Conservation (phyloP, 345 rosid species). For the Trapa incisa region DNA sequence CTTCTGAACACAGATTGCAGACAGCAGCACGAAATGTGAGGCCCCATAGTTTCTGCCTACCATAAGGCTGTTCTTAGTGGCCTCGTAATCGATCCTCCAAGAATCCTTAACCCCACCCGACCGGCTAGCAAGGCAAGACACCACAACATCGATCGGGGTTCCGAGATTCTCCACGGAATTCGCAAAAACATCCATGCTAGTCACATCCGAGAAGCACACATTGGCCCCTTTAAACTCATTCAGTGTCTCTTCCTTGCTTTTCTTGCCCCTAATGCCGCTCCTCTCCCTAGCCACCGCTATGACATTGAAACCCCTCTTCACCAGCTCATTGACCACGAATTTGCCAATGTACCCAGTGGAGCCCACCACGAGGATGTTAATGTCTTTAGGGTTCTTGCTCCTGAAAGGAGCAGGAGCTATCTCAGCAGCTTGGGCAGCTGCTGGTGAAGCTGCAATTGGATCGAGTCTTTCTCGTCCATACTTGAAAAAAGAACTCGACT, state of each 20-base stretch:
- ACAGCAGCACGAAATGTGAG: slow-evolving; percentile 68
- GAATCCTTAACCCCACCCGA: slow-evolving; percentile 83
- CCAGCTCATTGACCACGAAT: slow-evolving; percentile 68
- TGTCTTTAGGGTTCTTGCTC: slow-evolving; percentile 41
- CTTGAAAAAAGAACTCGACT: slow-evolving; percentile 13
- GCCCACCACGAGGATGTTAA: slow-evolving; percentile 71
- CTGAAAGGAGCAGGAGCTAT: slow-evolving; percentile 24
- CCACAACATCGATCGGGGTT: slow-evolving; percentile 55
- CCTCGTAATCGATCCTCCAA: slow-evolving; percentile 88
- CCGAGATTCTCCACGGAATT: slow-evolving; percentile 37
- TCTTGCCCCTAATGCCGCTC: slow-evolving; percentile 65
- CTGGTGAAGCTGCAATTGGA: slow-evolving; percentile 30
- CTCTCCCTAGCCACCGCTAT: slow-evolving; percentile 71
- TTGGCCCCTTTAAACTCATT: slow-evolving; percentile 48
- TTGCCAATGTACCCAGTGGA: slow-evolving; percentile 93
- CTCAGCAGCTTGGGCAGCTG: slow-evolving; percentile 19
- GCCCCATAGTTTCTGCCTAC: slow-evolving; percentile 77
- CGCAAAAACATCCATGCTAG: slow-evolving; percentile 37
- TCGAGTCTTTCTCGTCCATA: slow-evolving; percentile 20
- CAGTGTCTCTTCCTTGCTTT: slow-evolving; percentile 51
- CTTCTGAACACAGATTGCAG: slow-evolving; percentile 89
- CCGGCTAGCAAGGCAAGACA: slow-evolving; percentile 90
- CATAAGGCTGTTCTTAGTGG: slow-evolving; percentile 70
- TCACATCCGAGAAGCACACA: slow-evolving; percentile 82
- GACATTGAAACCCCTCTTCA: slow-evolving; percentile 73